Conservation (phyloP, 2,329 filamentous ascomycete species). For the Aspergillus texensis region DNA sequence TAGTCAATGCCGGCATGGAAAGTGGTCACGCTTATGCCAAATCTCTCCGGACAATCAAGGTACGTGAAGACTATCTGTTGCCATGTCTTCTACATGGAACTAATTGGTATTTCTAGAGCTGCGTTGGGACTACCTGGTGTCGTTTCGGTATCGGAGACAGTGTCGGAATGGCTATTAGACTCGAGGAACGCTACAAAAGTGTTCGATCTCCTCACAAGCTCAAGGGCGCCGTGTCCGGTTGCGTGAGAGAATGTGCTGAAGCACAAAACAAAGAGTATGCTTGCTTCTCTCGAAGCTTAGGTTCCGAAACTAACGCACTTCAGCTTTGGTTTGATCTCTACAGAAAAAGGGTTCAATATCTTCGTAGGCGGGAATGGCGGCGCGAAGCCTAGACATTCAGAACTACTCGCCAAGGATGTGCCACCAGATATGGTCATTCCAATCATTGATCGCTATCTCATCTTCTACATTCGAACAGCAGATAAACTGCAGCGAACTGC, state of each 20-base stretch:
- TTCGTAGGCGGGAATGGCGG: slow-evolving; percentile 90
- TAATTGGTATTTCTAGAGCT: slow-evolving; percentile 56
- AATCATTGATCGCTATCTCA: slow-evolving; percentile 84
- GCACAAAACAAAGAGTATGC: slow-evolving; percentile 86
- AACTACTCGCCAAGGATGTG: slow-evolving; percentile 84
- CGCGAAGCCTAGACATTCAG: slow-evolving; percentile 78
- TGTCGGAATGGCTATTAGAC: slow-evolving; percentile 83
- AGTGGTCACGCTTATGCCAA: slow-evolving; percentile 91
- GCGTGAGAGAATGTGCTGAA: slow-evolving; percentile 90
- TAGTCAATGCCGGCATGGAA: slow-evolving; percentile 85
- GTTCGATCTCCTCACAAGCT: slow-evolving; percentile 88
- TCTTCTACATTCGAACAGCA: slow-evolving; percentile 91
- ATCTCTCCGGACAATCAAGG: slow-evolving; percentile 81
- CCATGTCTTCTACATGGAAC: neutral
- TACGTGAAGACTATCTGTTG: slow-evolving; percentile 7
- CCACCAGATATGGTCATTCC: slow-evolving; percentile 79
- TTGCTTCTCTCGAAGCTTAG: accelerated
- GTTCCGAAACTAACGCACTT: slow-evolving; percentile 13
- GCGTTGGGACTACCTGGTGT: slow-evolving; percentile 90
- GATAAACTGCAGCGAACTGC: slow-evolving; percentile 89
- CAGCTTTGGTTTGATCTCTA: slow-evolving; percentile 86
- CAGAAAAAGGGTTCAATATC: slow-evolving; percentile 91
- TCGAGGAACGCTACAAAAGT: slow-evolving; percentile 91
- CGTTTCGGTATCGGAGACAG: slow-evolving; percentile 86
- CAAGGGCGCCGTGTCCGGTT: slow-evolving; percentile 87